Evolutionary conservation across 2,329 filamentous ascomycete species (phyloP), one percentile per base, ranked within the genome.

Genomic region (Ascomycota sp.): DNA sequence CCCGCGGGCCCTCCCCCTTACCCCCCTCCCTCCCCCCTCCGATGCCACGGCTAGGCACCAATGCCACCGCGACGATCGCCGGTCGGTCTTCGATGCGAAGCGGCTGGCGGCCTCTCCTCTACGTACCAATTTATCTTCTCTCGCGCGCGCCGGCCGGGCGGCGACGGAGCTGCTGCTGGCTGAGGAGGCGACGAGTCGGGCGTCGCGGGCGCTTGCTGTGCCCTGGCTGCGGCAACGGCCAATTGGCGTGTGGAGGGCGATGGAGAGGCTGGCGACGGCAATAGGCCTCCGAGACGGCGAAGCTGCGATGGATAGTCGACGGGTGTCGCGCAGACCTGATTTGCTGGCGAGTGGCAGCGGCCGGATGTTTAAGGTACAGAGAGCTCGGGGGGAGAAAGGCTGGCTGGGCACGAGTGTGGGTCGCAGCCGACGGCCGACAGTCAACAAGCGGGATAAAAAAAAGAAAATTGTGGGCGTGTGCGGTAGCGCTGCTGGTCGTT

Each of bases 211-310:
- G 42, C 35, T 36, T 37, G 31, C 37, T 40, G 63, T 68, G 64
- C 68, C 61, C 61, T 65, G 64, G 66, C 53, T 40, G 40, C 33
- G 35, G 34, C 35, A 34, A 45, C 38, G 48, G 42, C 62, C 63
- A 68, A 68, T n/a, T n/a, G n/a, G n/a, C n/a, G n/a, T 67, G 43
- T 43, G 49, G 48, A 48, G 31, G 40, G 38, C 46, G 48, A 60
- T 40, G 43, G 36, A 35, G 46, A 50, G 41, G 52, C 43, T 60
- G 43, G 45, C 44, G 52, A 55, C 49, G 48, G 46, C 65, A 61
- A 67, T 65, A 67, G 63, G 62, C 56, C 45, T 57, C 42, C 41
- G 43, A 44, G 47, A 48, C 54, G 42, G 55, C 49, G 48, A 50
- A 43, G 48, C 43, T 43, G 48, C 42, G 45, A 50, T 41, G 40